These are phyloP conservation scores for Globisporangium viniferum DNA, from an alignment of 352 stramenopile species.

Conservation along the genomic window DNA sequence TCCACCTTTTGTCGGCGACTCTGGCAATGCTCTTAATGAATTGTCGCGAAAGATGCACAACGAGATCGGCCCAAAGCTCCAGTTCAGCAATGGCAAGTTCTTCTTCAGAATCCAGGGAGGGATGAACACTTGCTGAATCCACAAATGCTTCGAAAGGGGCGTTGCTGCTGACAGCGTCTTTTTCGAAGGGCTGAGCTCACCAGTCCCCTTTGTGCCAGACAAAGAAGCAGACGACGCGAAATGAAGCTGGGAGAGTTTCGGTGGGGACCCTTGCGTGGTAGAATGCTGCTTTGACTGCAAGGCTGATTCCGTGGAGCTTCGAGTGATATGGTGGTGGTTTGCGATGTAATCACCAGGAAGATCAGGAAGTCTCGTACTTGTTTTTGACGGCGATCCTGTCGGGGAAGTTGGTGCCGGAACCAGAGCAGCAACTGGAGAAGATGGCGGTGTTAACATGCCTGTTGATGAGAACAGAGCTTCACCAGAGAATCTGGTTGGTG, in stretches of 20 bases:
- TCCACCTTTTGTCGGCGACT: slow-evolving; percentile 2
- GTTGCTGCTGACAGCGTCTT: background rate
- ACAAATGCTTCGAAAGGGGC: slow-evolving; percentile 18
- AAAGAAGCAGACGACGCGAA: slow-evolving; percentile 1
- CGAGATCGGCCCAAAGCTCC: slow-evolving; percentile 44
- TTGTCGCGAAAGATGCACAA: slow-evolving; percentile 35
- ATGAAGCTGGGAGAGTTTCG: slow-evolving; percentile 6
- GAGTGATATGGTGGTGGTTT: slow-evolving; percentile 33
- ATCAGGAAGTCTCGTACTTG: slow-evolving; percentile 7
- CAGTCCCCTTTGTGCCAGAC: background rate
- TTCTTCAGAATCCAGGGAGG: slow-evolving; percentile 27
- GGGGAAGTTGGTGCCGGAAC: background rate
- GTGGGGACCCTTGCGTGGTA: background rate
- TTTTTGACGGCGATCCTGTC: slow-evolving; percentile 3
- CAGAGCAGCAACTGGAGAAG: background rate
- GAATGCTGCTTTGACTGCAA: slow-evolving; percentile 1
- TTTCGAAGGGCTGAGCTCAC: slow-evolving; percentile 5
- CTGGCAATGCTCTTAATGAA: background rate
- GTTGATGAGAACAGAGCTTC: slow-evolving; percentile 12
- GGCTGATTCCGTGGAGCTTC: slow-evolving; percentile 26
- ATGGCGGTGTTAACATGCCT: background rate
- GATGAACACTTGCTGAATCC: slow-evolving; percentile 34
- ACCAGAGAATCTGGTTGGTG: slow-evolving; percentile 21
- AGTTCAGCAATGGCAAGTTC: slow-evolving; percentile 51
- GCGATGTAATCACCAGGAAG: slow-evolving; percentile 22